phyloP scores from a whole-genome alignment of 352 stramenopile genomes.

The Phytopythium helicoides region DNA sequence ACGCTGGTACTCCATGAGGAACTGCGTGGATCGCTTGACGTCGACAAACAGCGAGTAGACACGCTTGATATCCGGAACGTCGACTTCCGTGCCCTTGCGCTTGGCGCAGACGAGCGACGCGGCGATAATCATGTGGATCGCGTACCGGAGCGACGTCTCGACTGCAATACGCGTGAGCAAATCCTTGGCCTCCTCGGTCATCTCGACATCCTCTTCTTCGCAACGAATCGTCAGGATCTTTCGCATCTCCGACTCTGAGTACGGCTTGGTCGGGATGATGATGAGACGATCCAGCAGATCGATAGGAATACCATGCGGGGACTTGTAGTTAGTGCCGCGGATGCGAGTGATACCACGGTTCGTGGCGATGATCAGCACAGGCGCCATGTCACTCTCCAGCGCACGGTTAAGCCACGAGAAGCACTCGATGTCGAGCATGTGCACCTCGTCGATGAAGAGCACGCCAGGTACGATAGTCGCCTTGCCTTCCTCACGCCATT shows the following conservation, averaged over 20 bases:
- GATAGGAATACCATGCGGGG: slow-evolving; percentile 98
- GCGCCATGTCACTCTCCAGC: slow-evolving; percentile 96
- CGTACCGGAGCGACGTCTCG: slow-evolving; percentile 98
- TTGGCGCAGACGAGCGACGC: slow-evolving; percentile 94
- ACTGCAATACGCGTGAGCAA: slow-evolving; percentile 97
- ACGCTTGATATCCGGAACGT: slow-evolving; percentile 91
- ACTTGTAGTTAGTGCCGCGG: slow-evolving; percentile 98
- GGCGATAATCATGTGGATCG: slow-evolving; percentile 99
- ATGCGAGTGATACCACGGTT: slow-evolving; percentile 99
- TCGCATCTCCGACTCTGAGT: slow-evolving; percentile 94
- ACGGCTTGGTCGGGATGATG: slow-evolving; percentile 98
- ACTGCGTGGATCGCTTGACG: slow-evolving; percentile 98
- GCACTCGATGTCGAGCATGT: slow-evolving; percentile 99
- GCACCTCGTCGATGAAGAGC: slow-evolving; percentile 99
- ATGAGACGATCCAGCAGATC: slow-evolving; percentile 98
- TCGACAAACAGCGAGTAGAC: slow-evolving; percentile 98
- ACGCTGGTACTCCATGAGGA: slow-evolving; percentile 99
- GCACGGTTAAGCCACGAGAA: slow-evolving; percentile 99
- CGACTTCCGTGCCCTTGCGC: slow-evolving; percentile 89
- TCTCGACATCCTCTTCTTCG: slow-evolving; percentile 99
- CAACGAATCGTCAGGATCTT: slow-evolving; percentile 97
- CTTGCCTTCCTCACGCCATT: slow-evolving; percentile 96
- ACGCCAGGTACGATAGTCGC: slow-evolving; percentile 98
- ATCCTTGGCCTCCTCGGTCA: slow-evolving; percentile 96
- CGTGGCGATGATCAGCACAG: slow-evolving; percentile 98